These are phyloP conservation scores for Daldinia sp. DNA, from an alignment of 2,329 filamentous ascomycete genomes.

Conservation along the genomic window DNA sequence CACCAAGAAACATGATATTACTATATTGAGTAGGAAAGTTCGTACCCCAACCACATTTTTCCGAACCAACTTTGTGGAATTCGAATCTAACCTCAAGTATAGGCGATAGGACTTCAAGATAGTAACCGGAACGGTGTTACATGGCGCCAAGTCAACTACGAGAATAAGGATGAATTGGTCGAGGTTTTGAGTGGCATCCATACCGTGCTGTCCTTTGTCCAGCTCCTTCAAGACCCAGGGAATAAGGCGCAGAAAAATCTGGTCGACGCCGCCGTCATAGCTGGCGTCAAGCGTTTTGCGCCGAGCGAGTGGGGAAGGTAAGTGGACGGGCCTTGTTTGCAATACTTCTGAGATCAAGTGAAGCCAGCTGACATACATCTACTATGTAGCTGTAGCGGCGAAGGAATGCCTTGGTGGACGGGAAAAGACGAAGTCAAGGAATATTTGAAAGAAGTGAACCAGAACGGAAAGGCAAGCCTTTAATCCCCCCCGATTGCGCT, in stretches of 20 bases:
- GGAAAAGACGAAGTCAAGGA: constrained; percentile 63
- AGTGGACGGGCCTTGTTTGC: constrained; percentile 20
- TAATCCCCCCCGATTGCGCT: too few species aligned
- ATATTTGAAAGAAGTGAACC: constrained; percentile 66
- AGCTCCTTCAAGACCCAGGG: constrained; percentile 50
- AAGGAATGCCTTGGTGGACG: constrained; percentile 59
- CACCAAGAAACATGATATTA: constrained; percentile 64
- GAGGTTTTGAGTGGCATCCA: constrained; percentile 60
- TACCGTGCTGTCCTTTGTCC: constrained; percentile 66
- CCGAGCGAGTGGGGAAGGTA: constrained; percentile 69
- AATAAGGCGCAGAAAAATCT: constrained; percentile 64
- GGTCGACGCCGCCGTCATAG: constrained; percentile 69
- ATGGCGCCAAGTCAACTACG: constrained; percentile 61
- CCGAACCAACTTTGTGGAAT: background rate
- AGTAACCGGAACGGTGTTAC: background rate
- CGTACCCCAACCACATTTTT: constrained; percentile 1
- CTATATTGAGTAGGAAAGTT: constrained; percentile 63
- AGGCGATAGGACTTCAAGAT: background rate
- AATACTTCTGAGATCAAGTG: background rate
- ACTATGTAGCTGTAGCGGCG: background rate
- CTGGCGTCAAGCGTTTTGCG: constrained; percentile 71
- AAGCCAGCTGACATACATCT: background rate
- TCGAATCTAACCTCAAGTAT: constrained; percentile 12
- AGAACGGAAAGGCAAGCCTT: constrained; percentile 55
- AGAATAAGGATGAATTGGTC: constrained; percentile 54